Conservation (phyloP, 2,329 filamentous ascomycete species). For the Fusarium nanum region DNA sequence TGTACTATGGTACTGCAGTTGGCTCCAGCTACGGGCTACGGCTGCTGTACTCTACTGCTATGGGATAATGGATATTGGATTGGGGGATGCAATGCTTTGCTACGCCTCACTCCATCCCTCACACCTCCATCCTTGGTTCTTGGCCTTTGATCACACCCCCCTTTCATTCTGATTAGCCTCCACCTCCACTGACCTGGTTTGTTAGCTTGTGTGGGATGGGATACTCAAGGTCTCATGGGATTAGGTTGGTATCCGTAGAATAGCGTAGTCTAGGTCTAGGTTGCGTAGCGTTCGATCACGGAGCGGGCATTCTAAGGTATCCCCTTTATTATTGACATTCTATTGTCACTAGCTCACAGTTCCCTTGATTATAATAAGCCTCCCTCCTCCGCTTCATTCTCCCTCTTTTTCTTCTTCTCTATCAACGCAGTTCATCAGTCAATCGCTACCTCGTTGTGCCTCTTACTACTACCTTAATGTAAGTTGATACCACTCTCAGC, state of each 20-base stretch:
- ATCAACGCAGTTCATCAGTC: constrained; percentile 39
- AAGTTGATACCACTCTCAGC: constrained; percentile 23
- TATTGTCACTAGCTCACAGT: constrained; percentile 27
- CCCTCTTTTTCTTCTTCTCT: constrained; percentile 26
- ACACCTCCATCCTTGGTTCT: constrained; percentile 8
- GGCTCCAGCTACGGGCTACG: neutral
- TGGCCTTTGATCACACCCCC: constrained; percentile 1
- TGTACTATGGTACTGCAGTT: neutral
- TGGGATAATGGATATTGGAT: neutral
- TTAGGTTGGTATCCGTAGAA: constrained; percentile 25
- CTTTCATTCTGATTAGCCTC: neutral
- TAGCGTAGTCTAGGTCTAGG: neutral
- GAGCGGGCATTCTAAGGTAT: constrained; percentile 4
- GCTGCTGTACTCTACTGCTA: neutral
- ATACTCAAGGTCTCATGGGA: constrained; percentile 25
- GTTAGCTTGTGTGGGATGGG: constrained; percentile 7
- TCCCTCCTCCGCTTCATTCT: constrained; percentile 26
- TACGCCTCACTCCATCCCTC: constrained; percentile 1
- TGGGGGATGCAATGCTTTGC: neutral
- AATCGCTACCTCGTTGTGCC: constrained; percentile 40
- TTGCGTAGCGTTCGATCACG: constrained; percentile 14
- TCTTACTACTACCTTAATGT: constrained; percentile 40
- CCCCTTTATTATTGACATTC: constrained; percentile 32
- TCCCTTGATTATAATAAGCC: constrained; percentile 44
- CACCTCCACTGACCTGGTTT: neutral